Evolutionary conservation across 441 rosid genomes (phyloP).

Genomic region (Gossypium gossypioides): DNA sequence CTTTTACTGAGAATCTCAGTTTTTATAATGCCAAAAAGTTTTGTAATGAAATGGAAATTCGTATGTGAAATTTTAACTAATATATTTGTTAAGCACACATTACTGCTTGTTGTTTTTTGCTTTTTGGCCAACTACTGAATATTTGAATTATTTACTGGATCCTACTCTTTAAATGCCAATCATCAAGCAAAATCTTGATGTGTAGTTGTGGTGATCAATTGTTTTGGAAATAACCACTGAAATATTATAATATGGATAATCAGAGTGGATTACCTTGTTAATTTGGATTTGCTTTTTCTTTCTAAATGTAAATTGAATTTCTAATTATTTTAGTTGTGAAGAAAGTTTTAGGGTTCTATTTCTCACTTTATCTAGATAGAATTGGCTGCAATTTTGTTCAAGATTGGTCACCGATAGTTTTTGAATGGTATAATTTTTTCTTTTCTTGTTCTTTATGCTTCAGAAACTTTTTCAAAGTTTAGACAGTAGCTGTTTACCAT

Average conservation of each 20-base stretch:
- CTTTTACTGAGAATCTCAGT: neutral
- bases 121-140: neutral
- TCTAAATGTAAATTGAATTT: neutral
- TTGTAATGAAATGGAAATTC: neutral
- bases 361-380: neutral
- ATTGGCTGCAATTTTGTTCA: neutral
- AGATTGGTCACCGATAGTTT: neutral
- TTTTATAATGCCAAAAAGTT: neutral
- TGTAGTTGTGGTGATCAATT: neutral
- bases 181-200: neutral
- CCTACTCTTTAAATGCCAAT: neutral
- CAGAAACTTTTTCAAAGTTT: neutral
- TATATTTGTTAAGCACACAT: neutral
- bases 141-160: neutral
- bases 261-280: neutral
- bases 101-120: neutral
- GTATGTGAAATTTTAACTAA: neutral
- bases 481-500: neutral
- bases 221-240: neutral
- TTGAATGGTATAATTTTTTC: neutral
- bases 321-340: neutral
- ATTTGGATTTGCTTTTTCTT: neutral
- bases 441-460: neutral
- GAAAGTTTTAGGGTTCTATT: neutral
- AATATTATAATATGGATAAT: neutral